phyloP scores from a whole-genome alignment of 2,329 filamentous ascomycete genomes.

The Fusarium pseudograminearum region DNA sequence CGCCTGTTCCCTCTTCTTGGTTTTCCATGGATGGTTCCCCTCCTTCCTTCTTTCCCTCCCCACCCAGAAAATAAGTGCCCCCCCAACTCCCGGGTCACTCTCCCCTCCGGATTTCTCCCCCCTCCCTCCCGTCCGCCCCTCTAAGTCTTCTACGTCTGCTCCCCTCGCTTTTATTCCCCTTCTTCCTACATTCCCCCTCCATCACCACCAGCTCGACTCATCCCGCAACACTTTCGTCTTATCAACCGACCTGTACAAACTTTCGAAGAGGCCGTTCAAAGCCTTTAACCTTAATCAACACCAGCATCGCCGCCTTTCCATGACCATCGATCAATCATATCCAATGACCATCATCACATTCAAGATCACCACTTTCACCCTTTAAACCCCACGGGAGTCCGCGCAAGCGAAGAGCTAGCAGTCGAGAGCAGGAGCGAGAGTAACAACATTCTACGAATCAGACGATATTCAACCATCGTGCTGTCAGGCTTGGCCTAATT shows the following conservation, averaged over 20 bases:
- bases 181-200: conserved; percentile 42
- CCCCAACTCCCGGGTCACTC: conserved; percentile 43
- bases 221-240: conserved; percentile 43
- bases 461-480: conserved; percentile 72
- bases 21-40: conserved; percentile 40
- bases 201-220: conserved; percentile 44
- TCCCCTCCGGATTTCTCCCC: conserved; percentile 46
- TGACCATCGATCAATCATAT: conserved; percentile 56
- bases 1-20: conserved; percentile 43
- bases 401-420: conserved; percentile 68
- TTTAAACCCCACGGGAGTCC: conserved; percentile 78
- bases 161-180: conserved; percentile 49
- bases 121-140: conserved; percentile 46
- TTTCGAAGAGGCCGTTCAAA: conserved; percentile 48
- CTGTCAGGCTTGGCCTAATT: conserved; percentile 52
- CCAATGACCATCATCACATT: conserved; percentile 66
- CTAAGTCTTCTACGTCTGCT: conserved; percentile 45
- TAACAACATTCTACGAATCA: conserved; percentile 49
- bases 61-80: conserved; percentile 45
- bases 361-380: conserved; percentile 71
- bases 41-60: conserved; percentile 43
- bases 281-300: conserved; percentile 46
- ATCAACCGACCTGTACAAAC: conserved; percentile 47
- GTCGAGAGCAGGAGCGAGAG: conserved; percentile 53
- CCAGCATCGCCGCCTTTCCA: conserved; percentile 55